Evolutionary conservation across 2,329 filamentous ascomycete genomes (phyloP).

Genomic region (Metarhizium guizhouense): DNA sequence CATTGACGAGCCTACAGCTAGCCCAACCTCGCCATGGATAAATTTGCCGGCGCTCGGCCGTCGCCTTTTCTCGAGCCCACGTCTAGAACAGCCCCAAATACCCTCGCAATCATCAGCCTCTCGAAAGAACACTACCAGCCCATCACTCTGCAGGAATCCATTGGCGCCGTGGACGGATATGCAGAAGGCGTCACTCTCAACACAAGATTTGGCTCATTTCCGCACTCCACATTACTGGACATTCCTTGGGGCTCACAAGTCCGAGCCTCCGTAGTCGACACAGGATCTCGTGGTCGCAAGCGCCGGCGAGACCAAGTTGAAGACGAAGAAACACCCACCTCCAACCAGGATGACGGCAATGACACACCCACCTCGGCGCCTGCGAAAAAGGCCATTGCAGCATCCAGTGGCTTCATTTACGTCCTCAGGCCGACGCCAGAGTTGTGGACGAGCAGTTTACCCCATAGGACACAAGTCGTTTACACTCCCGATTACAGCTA

Average conservation of each 20-base stretch:
- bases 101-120: constrained; percentile 76
- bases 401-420: constrained; percentile 65
- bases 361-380: constrained; percentile 20
- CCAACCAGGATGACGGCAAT: constrained; percentile 25
- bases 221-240: constrained; percentile 66
- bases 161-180: constrained; percentile 60
- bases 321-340: constrained; percentile 33
- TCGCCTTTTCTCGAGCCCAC: constrained; percentile 78
- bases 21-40: background rate
- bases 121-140: constrained; percentile 80
- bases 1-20: background rate
- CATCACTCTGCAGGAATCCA: constrained; percentile 54
- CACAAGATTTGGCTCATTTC: constrained; percentile 88
- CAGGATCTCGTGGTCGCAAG: constrained; percentile 75
- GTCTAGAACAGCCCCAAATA: constrained; percentile 48
- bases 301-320: constrained; percentile 39
- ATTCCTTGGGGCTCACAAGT: constrained; percentile 90
- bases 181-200: constrained; percentile 74
- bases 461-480: constrained; percentile 77
- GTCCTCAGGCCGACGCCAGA: constrained; percentile 72
- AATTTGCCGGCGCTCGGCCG: constrained; percentile 20
- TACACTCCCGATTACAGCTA: constrained; percentile 86
- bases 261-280: constrained; percentile 81
- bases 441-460: constrained; percentile 71
- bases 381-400: constrained; percentile 41